Evolutionary conservation across 1,284 basidiomycete genomes (phyloP).

Genomic region (Rhodofomes roseus): DNA sequence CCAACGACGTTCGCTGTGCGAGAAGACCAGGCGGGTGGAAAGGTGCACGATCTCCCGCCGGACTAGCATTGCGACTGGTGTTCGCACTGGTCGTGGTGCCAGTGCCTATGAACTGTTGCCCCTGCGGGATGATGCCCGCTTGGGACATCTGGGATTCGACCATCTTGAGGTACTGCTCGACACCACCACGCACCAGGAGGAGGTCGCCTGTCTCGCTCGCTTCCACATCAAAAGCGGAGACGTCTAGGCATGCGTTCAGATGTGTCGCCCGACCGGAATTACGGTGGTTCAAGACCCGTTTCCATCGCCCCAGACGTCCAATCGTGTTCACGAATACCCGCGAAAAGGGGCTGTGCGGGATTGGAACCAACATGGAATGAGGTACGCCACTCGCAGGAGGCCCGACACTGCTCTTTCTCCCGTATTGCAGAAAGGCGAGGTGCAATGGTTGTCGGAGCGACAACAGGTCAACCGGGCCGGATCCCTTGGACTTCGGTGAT

Average conservation of each 20-base stretch:
- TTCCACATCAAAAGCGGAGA: conserved; percentile 70
- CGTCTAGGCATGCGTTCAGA: conserved; percentile 45
- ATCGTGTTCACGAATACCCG: conserved; percentile 79
- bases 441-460: conserved; percentile 44
- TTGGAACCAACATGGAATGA: conserved; percentile 43
- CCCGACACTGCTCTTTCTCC: conserved; percentile 33
- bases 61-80: not conserved
- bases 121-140: not conserved
- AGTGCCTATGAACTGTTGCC: not conserved
- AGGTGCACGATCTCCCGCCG: not conserved
- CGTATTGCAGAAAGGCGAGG: conserved; percentile 35
- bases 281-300: conserved; percentile 65
- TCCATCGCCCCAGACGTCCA: conserved; percentile 79
- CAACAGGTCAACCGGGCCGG: conserved; percentile 23
- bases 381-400: conserved; percentile 30
- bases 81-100: not conserved
- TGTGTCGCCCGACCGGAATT: conserved; percentile 32
- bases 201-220: conserved; percentile 53
- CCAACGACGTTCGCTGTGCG: not conserved
- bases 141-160: conserved; percentile 36
- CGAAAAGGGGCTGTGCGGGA: conserved; percentile 64
- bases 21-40: not conserved
- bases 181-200: conserved; percentile 55
- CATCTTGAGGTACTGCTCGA: conserved; percentile 65
- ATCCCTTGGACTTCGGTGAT: conserved; percentile 13